A percentile compares a stretch with the other conserved stretches of the same genome.
These are phyloP conservation scores for Blastocystis sp. DNA, from an alignment of 352 stramenopile species.

Conservation along the genomic window DNA sequence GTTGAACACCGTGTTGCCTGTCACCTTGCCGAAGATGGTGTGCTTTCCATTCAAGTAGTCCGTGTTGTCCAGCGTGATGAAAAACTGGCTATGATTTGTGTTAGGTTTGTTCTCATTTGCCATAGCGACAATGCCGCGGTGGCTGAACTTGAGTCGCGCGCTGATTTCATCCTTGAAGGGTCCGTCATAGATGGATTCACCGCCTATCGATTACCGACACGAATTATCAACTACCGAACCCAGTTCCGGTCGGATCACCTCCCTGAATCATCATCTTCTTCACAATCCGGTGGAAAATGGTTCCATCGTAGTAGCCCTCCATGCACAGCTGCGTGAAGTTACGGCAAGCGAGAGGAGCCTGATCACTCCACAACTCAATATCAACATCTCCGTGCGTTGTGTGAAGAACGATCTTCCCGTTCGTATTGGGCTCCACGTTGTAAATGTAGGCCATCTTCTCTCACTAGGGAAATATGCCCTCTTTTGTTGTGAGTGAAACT, in stretches of 20 bases:
- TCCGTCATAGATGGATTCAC: conserved; percentile 70
- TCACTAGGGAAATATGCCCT: background rate
- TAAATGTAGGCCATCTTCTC: conserved; percentile 90
- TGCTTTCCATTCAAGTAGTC: conserved; percentile 90
- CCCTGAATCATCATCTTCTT: conserved; percentile 90
- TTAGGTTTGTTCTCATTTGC: conserved; percentile 82
- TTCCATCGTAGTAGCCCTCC: conserved; percentile 89
- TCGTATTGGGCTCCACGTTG: conserved; percentile 88
- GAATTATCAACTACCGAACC: conserved; percentile 74
- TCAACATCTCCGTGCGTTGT: conserved; percentile 93
- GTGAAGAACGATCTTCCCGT: conserved; percentile 90
- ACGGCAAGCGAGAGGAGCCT: conserved; percentile 87
- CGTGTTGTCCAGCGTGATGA: conserved; percentile 88
- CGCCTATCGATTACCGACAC: conserved; percentile 23
- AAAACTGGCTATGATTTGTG: conserved; percentile 90
- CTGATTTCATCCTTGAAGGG: conserved; percentile 87
- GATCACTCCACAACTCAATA: conserved; percentile 91
- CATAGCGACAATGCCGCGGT: conserved; percentile 89
- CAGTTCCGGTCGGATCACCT: conserved; percentile 83
- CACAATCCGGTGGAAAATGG: conserved; percentile 90
- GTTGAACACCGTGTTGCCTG: conserved; percentile 95
- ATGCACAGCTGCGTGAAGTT: conserved; percentile 88
- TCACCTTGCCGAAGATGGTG: conserved; percentile 88
- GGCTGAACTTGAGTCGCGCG: conserved; percentile 88
- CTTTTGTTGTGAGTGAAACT: background rate